These are phyloP conservation scores for Oryza nivara DNA, from an alignment of 176 grass and related monocot genomes.

Conservation along the genomic window DNA sequence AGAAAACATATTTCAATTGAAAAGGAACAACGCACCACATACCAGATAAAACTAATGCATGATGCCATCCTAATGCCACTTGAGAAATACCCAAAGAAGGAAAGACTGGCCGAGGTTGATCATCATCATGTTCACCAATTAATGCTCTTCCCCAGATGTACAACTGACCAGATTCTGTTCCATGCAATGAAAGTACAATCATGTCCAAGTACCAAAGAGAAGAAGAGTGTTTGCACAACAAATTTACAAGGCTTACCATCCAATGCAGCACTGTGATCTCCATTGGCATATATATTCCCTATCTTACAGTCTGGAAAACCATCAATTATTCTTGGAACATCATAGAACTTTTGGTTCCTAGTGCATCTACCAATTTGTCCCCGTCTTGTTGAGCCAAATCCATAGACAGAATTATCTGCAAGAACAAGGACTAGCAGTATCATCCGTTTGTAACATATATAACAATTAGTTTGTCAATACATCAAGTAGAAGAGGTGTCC, in stretches of 20 bases:
- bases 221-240: slow-evolving; percentile 9
- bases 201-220: slow-evolving; percentile 31
- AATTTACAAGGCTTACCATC: slow-evolving; percentile 52
- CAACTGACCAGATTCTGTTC: slow-evolving; percentile 67
- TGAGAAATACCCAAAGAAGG: slow-evolving; percentile 61
- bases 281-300: slow-evolving; percentile 73
- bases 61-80: slow-evolving; percentile 96
- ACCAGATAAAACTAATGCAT: slow-evolving; percentile 82
- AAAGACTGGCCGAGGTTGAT: slow-evolving; percentile 52
- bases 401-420: slow-evolving; percentile 72
- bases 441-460: slow-evolving; percentile 16
- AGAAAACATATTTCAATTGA: slow-evolving; percentile 8
- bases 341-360: slow-evolving; percentile 53
- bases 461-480: background rate
- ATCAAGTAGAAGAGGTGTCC: slow-evolving; percentile 21
- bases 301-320: slow-evolving; percentile 65
- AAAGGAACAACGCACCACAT: slow-evolving; percentile 39
- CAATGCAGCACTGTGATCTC: slow-evolving; percentile 95
- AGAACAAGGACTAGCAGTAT: slow-evolving; percentile 24
- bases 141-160: slow-evolving; percentile 92
- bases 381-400: slow-evolving; percentile 77
- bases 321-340: slow-evolving; percentile 68
- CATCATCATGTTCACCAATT: slow-evolving; percentile 49
- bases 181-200: slow-evolving; percentile 12
- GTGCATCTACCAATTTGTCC: slow-evolving; percentile 76